These are phyloP conservation scores for Quercus variabilis DNA, from an alignment of 306 rosid genomes.

Conservation along the genomic window DNA sequence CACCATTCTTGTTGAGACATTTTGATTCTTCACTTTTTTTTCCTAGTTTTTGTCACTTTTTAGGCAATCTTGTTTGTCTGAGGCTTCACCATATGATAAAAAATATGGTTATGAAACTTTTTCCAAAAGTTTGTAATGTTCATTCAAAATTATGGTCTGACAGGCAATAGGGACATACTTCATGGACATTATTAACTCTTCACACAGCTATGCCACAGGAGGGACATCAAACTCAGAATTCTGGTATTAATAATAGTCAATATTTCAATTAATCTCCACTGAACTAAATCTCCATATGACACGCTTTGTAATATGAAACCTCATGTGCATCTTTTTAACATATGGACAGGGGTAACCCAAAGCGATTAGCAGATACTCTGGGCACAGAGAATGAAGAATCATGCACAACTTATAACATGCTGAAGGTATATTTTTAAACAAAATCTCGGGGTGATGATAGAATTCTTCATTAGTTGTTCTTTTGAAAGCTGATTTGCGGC, in stretches of 20 bases:
- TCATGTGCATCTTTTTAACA: neutral
- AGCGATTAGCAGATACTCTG: constrained; percentile 52
- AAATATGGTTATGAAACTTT: neutral
- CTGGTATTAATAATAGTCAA: constrained; percentile 54
- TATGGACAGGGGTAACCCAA: constrained; percentile 54
- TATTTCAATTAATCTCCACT: constrained; percentile 17
- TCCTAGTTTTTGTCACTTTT: neutral
- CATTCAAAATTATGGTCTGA: constrained; percentile 10
- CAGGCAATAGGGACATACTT: constrained; percentile 80
- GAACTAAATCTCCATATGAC: constrained; percentile 11
- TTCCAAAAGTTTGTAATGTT: constrained; percentile 10
- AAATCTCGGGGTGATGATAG: neutral
- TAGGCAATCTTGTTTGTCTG: neutral
- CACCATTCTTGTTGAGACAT: neutral
- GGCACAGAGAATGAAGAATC: constrained; percentile 80
- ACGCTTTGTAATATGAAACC: neutral
- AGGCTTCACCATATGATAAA: neutral
- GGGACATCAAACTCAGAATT: constrained; percentile 78
- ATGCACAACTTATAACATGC: constrained; percentile 89
- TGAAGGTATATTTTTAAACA: constrained; percentile 48
- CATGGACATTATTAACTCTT: constrained; percentile 77
- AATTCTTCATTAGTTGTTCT: neutral
- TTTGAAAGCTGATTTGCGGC: neutral
- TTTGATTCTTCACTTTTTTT: neutral
- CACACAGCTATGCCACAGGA: constrained; percentile 97